Percentiles rank a stretch among this genome's conserved stretches.
These are phyloP conservation scores for Aurantiochytrium sp. DNA, from an alignment of 108 stramenopile species.

Conservation along the genomic window DNA sequence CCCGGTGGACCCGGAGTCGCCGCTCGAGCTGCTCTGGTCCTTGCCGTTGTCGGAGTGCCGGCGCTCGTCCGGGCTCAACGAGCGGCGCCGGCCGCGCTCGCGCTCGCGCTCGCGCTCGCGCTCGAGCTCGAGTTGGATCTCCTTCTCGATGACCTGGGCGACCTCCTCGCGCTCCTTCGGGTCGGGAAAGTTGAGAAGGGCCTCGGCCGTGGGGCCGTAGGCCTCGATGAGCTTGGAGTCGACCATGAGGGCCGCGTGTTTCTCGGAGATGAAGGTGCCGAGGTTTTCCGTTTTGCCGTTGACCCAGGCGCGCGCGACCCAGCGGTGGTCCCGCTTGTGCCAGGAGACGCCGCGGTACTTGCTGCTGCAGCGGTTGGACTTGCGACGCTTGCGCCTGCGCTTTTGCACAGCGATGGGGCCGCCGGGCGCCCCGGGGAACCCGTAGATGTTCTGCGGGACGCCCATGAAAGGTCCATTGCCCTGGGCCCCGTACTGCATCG, in stretches of 20 bases:
- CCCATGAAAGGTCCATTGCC: not conserved
- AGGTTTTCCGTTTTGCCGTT: conserved; percentile 26
- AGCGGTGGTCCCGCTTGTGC: conserved; percentile 10
- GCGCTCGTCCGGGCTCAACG: not conserved
- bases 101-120: not conserved
- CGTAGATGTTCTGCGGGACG: not conserved
- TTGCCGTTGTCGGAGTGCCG: not conserved
- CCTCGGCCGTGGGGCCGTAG: conserved; percentile 15
- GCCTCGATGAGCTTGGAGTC: not conserved
- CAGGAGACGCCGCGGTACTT: conserved; percentile 23
- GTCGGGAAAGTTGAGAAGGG: conserved; percentile 16
- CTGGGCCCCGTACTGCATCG: not conserved
- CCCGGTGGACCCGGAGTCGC: not conserved
- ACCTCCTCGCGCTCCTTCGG: conserved; percentile 12
- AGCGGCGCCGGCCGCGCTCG: not conserved
- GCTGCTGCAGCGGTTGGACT: not conserved
- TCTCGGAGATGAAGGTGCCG: conserved; percentile 9
- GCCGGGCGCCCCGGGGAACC: not conserved
- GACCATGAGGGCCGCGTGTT: not conserved
- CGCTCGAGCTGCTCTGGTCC: not conserved
- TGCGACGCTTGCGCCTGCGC: conserved; percentile 20
- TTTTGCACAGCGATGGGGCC: not conserved
- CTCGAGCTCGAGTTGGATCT: not conserved
- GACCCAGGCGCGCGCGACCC: conserved; percentile 24
- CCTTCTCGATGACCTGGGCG: not conserved